Percentiles rank a stretch among this genome's conserved stretches.
Conservation (phyloP, 805 yeast species). For the Komagataella mondaviorum region DNA sequence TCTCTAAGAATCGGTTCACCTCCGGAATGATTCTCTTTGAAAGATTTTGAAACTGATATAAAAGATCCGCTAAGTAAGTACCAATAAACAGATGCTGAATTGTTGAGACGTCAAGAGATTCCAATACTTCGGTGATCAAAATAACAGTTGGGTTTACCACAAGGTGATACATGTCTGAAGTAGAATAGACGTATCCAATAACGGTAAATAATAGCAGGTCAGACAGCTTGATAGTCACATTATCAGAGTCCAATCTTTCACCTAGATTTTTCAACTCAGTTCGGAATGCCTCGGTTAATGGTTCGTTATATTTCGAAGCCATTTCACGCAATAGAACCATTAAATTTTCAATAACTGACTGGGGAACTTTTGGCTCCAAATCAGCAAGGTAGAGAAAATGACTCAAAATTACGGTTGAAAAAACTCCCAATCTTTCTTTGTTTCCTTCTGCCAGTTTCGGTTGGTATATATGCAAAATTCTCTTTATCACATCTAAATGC, state of each 20-base stretch:
- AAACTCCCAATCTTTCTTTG: slow-evolving; percentile 53
- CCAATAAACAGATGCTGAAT: slow-evolving; percentile 38
- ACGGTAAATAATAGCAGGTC: slow-evolving; percentile 60
- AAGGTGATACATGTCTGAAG: slow-evolving; percentile 91
- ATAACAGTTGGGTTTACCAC: slow-evolving; percentile 77
- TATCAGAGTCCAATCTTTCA: slow-evolving; percentile 26
- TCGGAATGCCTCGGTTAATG: slow-evolving; percentile 51
- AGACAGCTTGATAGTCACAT: slow-evolving; percentile 23
- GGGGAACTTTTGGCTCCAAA: slow-evolving; percentile 8
- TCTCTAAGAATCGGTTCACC: slow-evolving; percentile 42
- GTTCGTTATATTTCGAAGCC: slow-evolving; percentile 51
- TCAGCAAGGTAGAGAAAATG: slow-evolving; percentile 42
- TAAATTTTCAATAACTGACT: slow-evolving; percentile 21
- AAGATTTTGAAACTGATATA: slow-evolving; percentile 61
- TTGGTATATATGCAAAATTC: slow-evolving; percentile 46
- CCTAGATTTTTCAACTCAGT: slow-evolving; percentile 41
- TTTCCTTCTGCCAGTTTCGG: slow-evolving; percentile 77
- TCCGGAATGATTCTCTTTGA: slow-evolving; percentile 83
- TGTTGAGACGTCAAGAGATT: slow-evolving; percentile 18
- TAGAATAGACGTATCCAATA: slow-evolving; percentile 72
- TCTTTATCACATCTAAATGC: slow-evolving; percentile 34
- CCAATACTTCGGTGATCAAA: slow-evolving; percentile 57
- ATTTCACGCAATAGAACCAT: slow-evolving; percentile 36
- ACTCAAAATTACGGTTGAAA: slow-evolving; percentile 50
- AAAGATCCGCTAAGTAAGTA: slow-evolving; percentile 47